These are phyloP conservation scores for Micractinium sp. DNA, from an alignment of 139 green algal species.

Conservation along the genomic window DNA sequence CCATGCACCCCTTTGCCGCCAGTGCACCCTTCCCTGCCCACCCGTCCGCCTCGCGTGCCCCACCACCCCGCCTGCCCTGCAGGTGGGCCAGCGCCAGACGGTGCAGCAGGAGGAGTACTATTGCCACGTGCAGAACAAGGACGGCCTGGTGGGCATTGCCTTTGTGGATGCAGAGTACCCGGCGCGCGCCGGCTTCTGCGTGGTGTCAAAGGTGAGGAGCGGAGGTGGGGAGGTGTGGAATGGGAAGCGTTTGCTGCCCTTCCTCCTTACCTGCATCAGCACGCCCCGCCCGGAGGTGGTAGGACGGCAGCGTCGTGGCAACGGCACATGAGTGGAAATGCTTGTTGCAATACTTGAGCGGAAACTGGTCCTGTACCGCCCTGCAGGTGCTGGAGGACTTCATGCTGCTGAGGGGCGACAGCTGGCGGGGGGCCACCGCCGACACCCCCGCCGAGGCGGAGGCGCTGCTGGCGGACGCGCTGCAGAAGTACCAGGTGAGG, in stretches of 20 bases:
- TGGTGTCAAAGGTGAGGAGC: slow-evolving; percentile 72
- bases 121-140: slow-evolving; percentile 91
- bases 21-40: no score
- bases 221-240: neutral
- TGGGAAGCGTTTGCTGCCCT: no score
- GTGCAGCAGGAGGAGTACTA: slow-evolving; percentile 94
- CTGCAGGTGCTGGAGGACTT: slow-evolving; percentile 73
- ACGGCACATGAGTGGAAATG: no score
- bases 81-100: slow-evolving; percentile 59
- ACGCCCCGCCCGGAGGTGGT: neutral
- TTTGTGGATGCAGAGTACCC: slow-evolving; percentile 96
- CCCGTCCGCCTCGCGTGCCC: no score
- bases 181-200: slow-evolving; percentile 90
- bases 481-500: slow-evolving; percentile 88
- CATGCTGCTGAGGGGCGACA: slow-evolving; percentile 50
- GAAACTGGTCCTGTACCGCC: no score
- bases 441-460: slow-evolving; percentile 62
- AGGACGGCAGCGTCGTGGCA: no score
- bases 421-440: slow-evolving; percentile 70
- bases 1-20: no score
- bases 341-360: no score
- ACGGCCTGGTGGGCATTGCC: slow-evolving; percentile 89
- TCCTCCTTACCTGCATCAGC: neutral
- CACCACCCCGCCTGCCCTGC: neutral
- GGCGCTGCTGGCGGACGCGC: slow-evolving; percentile 74